Percentiles rank a stretch among this genome's conserved stretches.
phyloP scores from a whole-genome alignment of 177 flowering plant species.

The Vitis hybrid region DNA sequence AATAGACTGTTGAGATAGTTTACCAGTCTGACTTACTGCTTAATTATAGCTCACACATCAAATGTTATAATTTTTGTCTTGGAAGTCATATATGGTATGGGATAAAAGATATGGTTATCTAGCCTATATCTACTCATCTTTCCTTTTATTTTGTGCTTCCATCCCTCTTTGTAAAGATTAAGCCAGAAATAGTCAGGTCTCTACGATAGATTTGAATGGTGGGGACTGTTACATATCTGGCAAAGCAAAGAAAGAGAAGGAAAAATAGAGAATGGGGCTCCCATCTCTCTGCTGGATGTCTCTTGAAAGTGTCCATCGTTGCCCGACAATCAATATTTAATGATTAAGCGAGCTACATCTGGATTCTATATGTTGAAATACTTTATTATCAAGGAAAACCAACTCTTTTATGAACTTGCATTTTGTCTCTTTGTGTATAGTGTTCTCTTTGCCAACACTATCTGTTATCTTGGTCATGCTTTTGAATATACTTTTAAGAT shows the following conservation, averaged over 20 bases:
- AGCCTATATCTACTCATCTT: too few species aligned
- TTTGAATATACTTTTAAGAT: too few species aligned
- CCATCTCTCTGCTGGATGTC: slow-evolving; percentile 4
- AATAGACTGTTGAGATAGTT: too few species aligned
- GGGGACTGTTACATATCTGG: slow-evolving; percentile 23
- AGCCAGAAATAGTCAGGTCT: slow-evolving; percentile 13
- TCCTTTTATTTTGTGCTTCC: too few species aligned
- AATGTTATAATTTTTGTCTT: too few species aligned
- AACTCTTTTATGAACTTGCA: not conserved
- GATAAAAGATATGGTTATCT: too few species aligned
- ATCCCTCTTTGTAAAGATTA: not conserved
- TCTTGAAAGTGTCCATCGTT: slow-evolving; percentile 25
- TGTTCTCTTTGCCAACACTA: not conserved
- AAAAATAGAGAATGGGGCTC: slow-evolving; percentile 13
- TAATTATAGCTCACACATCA: too few species aligned
- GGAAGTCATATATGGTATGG: too few species aligned
- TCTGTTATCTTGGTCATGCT: too few species aligned
- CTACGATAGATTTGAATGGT: not conserved
- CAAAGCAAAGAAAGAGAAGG: slow-evolving; percentile 12
- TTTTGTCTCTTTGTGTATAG: not conserved
- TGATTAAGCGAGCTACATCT: slow-evolving; percentile 21
- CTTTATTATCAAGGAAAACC: too few species aligned
- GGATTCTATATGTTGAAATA: slow-evolving; percentile 13
- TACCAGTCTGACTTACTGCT: too few species aligned
- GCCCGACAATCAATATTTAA: slow-evolving; percentile 15